Base-by-base conservation (phyloP, 73 alveolate species). In the Breviolum minutum region DNA sequence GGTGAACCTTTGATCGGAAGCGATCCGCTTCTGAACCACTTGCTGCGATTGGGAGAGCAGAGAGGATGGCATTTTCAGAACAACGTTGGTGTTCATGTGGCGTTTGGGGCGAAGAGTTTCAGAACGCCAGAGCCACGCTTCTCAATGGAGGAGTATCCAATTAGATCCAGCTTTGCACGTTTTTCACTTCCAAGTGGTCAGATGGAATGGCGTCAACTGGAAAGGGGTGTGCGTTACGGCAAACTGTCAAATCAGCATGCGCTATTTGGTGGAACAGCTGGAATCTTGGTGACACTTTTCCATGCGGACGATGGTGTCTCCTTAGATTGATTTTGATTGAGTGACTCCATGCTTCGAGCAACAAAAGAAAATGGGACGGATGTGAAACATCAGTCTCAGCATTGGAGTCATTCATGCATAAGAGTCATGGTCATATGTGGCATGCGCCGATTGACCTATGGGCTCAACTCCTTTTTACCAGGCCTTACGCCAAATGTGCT, bases 101-200 rank as follows among this genome's bases (percentile, higher is more conserved):
- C 95, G 12, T 68, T 17, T n/a, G 19, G 30, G 7, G 95, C 95
- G 30, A 63, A 66, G 61, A 7, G 64, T 8, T 64, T 17, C 11
- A 62, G 95, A 7, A 86, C 95, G 11, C 95, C 95, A 14, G 95
- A 87, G 24, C 95, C 95, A 13, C 95, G 95, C 32, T 87, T 87
- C 62, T 14, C 61, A 1, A 13, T 81, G 6, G 79, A 22, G 32
- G 40, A 6, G 30, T 87, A 6, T 26, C 95, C 95, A 6, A 27
- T 11, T 19, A 24, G 95, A 27, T 63, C 95, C 20, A 87, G 48
- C 6, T 86, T 61, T 62, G 95, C 66, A 6, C 80, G 95, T 19
- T 86, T 86, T n/a, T 48, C 22, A 9, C 54, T 24, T 30, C 30
- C 26, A 0, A 0, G 66, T 9, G 95, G 81, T 13, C 95, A 86